Conservation (phyloP, 768 basidiomycete species). For the Favolaschia claudopus region DNA sequence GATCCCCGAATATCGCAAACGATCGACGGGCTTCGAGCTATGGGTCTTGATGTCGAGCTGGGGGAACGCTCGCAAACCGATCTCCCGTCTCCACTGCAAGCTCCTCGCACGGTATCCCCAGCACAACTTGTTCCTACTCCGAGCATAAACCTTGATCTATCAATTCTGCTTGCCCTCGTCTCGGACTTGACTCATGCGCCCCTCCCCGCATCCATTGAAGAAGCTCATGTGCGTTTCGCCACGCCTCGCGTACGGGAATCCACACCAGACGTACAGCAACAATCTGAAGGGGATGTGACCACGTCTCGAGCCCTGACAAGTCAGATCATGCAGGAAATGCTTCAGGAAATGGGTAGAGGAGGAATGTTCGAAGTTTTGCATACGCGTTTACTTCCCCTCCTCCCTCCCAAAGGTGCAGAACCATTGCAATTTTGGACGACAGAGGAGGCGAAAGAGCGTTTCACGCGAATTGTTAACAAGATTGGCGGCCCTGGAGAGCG, state of each 20-base stretch:
- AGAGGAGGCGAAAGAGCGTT: conserved; percentile 73
- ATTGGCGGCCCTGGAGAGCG: conserved; percentile 80
- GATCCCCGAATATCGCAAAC: conserved; percentile 72
- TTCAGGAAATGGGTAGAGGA: conserved; percentile 74
- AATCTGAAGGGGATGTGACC: conserved; percentile 44
- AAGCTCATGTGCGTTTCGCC: conserved; percentile 70
- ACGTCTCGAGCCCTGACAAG: conserved; percentile 73
- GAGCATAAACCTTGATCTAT: conserved; percentile 83
- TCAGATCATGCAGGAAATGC: conserved; percentile 72
- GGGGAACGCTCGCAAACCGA: conserved; percentile 57
- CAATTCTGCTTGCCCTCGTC: conserved; percentile 82
- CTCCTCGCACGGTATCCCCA: conserved; percentile 21
- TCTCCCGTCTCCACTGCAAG: conserved; percentile 25
- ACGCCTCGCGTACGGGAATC: conserved; percentile 64
- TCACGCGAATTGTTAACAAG: conserved; percentile 78
- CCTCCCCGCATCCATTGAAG: conserved; percentile 62
- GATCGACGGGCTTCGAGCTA: conserved; percentile 56
- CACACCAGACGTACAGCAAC: conserved; percentile 47
- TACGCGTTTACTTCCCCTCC: conserved; percentile 47
- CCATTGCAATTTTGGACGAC: conserved; percentile 82
- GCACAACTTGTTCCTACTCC: conserved; percentile 54
- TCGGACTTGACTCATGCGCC: conserved; percentile 82
- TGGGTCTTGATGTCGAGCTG: conserved; percentile 74
- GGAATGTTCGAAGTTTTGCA: conserved; percentile 69
- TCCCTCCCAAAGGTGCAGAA: not conserved